A percentile compares a stretch with the other conserved stretches of the same genome.
phyloP scores from a whole-genome alignment of 2,329 filamentous ascomycete genomes.

The Bipolaris oryzae region DNA sequence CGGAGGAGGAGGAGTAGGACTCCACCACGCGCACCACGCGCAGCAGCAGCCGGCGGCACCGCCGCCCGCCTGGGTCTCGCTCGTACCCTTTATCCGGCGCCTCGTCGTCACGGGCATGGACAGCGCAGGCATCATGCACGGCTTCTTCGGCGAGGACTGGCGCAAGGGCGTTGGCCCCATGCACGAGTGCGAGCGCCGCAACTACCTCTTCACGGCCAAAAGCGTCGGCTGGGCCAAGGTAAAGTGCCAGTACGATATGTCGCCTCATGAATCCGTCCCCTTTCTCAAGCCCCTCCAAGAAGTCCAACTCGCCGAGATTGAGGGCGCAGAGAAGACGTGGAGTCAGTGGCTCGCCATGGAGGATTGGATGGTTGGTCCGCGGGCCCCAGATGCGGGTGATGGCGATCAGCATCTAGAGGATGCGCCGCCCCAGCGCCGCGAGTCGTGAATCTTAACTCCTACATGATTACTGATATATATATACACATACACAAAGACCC shows the following conservation, averaged over 20 bases:
- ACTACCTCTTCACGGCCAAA: constrained; percentile 95
- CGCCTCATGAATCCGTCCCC: constrained; percentile 79
- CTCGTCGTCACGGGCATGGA: constrained; percentile 93
- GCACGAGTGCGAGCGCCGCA: constrained; percentile 87
- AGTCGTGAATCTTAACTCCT: too few relatives aligned
- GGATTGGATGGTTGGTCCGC: constrained; percentile 95
- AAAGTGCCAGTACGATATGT: constrained; percentile 90
- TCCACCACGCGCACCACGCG: too few relatives aligned
- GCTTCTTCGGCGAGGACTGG: constrained; percentile 98
- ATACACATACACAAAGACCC: too few relatives aligned
- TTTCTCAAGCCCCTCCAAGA: constrained; percentile 84
- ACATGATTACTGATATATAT: too few relatives aligned
- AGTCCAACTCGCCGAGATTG: constrained; percentile 78
- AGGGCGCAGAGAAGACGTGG: constrained; percentile 82
- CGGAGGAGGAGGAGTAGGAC: too few relatives aligned
- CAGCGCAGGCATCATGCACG: constrained; percentile 81
- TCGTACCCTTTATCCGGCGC: constrained; percentile 88
- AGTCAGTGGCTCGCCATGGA: constrained; percentile 96
- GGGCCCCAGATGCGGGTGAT: constrained; percentile 62
- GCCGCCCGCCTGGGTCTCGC: constrained; percentile 62
- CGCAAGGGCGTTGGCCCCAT: constrained; percentile 76
- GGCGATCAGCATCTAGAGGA: constrained; percentile 37
- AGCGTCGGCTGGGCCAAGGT: constrained; percentile 87
- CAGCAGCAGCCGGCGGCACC: constrained; percentile 4
- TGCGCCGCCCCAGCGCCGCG: too few relatives aligned